Evolutionary conservation across 202 grass and related monocot species (phyloP).

Genomic region (Alloteropsis angusta): DNA sequence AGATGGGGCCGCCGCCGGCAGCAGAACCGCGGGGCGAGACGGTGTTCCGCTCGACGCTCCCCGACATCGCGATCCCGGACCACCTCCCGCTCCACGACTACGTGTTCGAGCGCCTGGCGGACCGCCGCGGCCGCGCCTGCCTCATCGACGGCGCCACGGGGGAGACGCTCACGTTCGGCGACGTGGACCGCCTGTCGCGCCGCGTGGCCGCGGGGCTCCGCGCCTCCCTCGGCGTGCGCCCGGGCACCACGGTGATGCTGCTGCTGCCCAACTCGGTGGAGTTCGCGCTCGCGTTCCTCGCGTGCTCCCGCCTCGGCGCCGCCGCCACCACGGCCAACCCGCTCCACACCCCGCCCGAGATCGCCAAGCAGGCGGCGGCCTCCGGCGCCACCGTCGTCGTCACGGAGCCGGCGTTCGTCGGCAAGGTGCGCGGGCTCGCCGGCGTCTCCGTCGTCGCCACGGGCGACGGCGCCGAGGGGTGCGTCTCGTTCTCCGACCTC

Average conservation of each 20-base stretch:
- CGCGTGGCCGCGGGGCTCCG: constrained; percentile 26
- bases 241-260: constrained; percentile 32
- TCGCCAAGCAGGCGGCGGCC: constrained; percentile 49
- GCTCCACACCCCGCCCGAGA: constrained; percentile 45
- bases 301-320: constrained; percentile 46
- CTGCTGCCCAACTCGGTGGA: constrained; percentile 43
- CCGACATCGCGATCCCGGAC: constrained; percentile 47
- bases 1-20: constrained; percentile 26
- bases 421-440: constrained; percentile 22
- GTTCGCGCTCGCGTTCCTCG: constrained; percentile 55
- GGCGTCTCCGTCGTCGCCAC: constrained; percentile 30
- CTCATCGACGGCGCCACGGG: constrained; percentile 51
- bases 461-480: constrained; percentile 27
- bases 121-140: constrained; percentile 37
- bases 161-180: constrained; percentile 15
- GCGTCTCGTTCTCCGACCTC: constrained; percentile 35
- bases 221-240: constrained; percentile 14
- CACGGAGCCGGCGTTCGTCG: constrained; percentile 39
- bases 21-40: neutral
- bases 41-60: constrained; percentile 50
- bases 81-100: constrained; percentile 59
- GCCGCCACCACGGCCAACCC: constrained; percentile 50
- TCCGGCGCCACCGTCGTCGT: constrained; percentile 32
- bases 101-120: constrained; percentile 37
- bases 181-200: constrained; percentile 24